Evolutionary conservation across 1,284 basidiomycete genomes (phyloP).

Genomic region (Tilletia setariae): DNA sequence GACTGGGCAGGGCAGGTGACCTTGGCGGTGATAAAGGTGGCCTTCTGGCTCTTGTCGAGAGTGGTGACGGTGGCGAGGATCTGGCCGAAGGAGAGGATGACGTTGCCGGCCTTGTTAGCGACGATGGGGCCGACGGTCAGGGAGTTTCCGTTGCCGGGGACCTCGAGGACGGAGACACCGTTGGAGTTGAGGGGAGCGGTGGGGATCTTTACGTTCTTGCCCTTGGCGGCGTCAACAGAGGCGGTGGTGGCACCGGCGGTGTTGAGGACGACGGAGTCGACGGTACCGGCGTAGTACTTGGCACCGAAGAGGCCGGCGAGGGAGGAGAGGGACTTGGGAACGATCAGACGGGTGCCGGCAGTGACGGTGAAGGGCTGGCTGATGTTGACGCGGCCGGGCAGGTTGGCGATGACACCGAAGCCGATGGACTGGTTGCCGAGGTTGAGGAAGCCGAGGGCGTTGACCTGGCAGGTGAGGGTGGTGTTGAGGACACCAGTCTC

Average conservation of each 20-base stretch:
- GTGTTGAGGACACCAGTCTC: slow-evolving; percentile 12
- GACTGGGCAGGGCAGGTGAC: neutral
- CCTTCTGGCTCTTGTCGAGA: neutral
- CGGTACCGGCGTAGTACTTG: slow-evolving; percentile 8
- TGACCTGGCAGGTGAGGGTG: slow-evolving; percentile 5
- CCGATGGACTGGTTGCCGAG: neutral
- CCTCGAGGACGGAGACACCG: slow-evolving; percentile 13
- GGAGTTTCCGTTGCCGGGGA: neutral
- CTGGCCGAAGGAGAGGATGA: slow-evolving; percentile 11
- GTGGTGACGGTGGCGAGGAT: slow-evolving; percentile 8
- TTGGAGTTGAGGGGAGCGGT: slow-evolving; percentile 7
- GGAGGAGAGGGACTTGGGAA: slow-evolving; percentile 8
- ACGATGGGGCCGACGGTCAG: slow-evolving; percentile 3
- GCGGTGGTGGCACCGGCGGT: neutral
- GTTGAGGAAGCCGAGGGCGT: neutral
- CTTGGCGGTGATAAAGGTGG: slow-evolving; percentile 9
- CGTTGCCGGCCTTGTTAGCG: neutral
- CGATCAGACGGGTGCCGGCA: slow-evolving; percentile 14
- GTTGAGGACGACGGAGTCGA: slow-evolving; percentile 9
- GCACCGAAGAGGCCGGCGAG: slow-evolving; percentile 13
- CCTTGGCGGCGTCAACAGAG: slow-evolving; percentile 10
- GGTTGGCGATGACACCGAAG: slow-evolving; percentile 11
- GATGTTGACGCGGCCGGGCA: slow-evolving; percentile 1
- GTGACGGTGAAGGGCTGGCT: slow-evolving; percentile 11
- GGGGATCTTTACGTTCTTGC: slow-evolving; percentile 2